Evolutionary conservation across 176 grass and related monocot species (phyloP), one percentile per base, ranked within the genome.

Genomic region (Tillandsia fasciculata): DNA sequence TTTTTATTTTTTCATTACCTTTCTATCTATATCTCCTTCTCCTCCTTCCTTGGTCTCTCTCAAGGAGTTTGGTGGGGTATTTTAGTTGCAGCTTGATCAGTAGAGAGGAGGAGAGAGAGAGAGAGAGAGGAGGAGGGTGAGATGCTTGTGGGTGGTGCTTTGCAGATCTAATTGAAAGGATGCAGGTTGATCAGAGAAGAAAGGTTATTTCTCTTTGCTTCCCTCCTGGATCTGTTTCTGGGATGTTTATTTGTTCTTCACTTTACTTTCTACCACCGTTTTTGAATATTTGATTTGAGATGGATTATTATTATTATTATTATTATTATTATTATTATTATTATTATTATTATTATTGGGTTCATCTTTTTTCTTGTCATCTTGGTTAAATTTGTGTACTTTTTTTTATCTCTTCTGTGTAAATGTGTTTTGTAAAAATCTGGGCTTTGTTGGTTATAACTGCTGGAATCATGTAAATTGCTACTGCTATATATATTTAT

Each of bases 121-220:
- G 56, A 59, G n/a, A 59, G 54, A 15, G 54, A 59, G 56, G 9
- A 20, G 22, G 56, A 61, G 56, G 9, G 56, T 18, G 56, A 61
- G 56, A 58, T 4, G 7, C 3, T 15, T 57, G 1, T 67, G 26
- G 18, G 67, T 66, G 61, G 51, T 33, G 81, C 69, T 49, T 14
- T 48, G 67, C 26, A 65, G 66, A 57, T 73, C 69, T 70, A 20
- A 8, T 68, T 54, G 28, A 68, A 48, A 72, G 54, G 66, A 79
- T 69, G 81, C 84, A 79, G 74, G 71, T 83, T 51, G 84, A 77
- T 64, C 81, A 76, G 74, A 75, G 48, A 71, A 83, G 76, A 70
- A 76, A 80, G 82, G 85, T 85, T 3, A 24, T 0, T 18, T 61
- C 56, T 61, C 22, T 20, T 6, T 53, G n/a, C 42, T 58, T 61